Base-by-base conservation (phyloP, 1,284 basidiomycete species). In the Trichosporon faecale region DNA sequence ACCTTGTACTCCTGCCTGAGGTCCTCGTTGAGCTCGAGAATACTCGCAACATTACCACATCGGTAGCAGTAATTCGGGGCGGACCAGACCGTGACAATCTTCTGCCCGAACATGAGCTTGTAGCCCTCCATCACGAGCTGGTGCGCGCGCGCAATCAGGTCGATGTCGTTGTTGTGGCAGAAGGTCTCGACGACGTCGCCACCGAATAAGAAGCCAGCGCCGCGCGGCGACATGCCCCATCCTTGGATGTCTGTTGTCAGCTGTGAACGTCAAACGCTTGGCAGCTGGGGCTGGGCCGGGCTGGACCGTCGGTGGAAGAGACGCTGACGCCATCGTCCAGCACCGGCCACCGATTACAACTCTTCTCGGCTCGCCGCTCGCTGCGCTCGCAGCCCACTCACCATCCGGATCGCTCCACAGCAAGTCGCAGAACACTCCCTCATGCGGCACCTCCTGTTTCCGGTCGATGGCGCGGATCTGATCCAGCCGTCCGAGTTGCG, bases 381-480 rank as follows among this genome's bases (percentile, higher is more conserved):
- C n/a, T 25, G 18, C 49, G 7, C 21, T 25, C 23, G 11, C 11
- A 3, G n/a, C 14, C 11, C 14, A 77, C 85, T 61, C 60, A 94
- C 93, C 94, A 81, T 99, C 96, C 44, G 96, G 97, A 86, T 99
- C 96, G 68, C 95, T 98, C 96, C 96, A 99, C 23, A 99, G 86
- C 6, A 99, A 85, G 84, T 99, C 97, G 80, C 96, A 99, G 95
- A 99, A 98, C 8, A 95, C 90, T 9, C 97, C 96, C 80, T 99
- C 96, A 82, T 99, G 97, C n/a, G 96, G 96, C 12, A 99, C 97
- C 82, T 99, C 96, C 84, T 98, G 95, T 83, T 97, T 95, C 37
- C 96, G 86, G 85, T 98, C 96, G 76, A 99, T 96, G 52, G 90
- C 88, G 61, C 96, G 91, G 79, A 99, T 98, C 94, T 98, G 92